A percentile compares a stretch with the other conserved stretches of the same genome.
These are phyloP conservation scores for Bolboschoenoplectus hybrid DNA, from an alignment of 202 grass and related monocot genomes.

Conservation along the genomic window DNA sequence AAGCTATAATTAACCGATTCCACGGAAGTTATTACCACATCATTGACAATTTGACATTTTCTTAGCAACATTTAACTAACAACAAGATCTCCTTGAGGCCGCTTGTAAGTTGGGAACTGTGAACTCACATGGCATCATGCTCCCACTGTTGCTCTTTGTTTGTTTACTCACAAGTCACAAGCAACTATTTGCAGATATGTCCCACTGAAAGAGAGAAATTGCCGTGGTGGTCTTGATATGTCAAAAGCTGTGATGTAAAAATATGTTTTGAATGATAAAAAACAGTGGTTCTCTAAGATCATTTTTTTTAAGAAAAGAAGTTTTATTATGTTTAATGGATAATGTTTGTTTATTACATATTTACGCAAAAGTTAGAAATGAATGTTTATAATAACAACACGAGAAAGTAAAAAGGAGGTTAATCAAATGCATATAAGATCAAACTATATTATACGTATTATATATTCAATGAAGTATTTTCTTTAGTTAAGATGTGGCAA, in stretches of 20 bases:
- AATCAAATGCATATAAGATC: too few species aligned
- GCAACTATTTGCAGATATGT: background rate
- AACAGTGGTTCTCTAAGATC: too few species aligned
- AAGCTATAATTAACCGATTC: background rate
- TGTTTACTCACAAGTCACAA: background rate
- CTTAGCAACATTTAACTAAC: constrained; percentile 7
- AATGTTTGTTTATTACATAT: too few species aligned
- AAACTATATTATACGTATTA: background rate
- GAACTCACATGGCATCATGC: constrained; percentile 32
- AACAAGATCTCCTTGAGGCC: background rate
- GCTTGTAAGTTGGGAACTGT: background rate
- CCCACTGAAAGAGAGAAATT: background rate
- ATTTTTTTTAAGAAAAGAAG: too few species aligned
- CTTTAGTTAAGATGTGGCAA: background rate
- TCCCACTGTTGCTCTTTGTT: background rate
- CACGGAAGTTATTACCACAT: constrained; percentile 20
- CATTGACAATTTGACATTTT: constrained; percentile 29
- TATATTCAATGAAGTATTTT: background rate
- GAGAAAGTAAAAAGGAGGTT: too few species aligned
- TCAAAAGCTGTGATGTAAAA: too few species aligned
- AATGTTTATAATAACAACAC: too few species aligned
- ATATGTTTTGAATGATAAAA: too few species aligned
- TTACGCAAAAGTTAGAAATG: too few species aligned
- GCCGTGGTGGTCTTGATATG: background rate
- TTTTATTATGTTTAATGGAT: too few species aligned